Base-by-base conservation (phyloP, 257 asterid genomes). In the Fraxinus pennsylvanica region DNA sequence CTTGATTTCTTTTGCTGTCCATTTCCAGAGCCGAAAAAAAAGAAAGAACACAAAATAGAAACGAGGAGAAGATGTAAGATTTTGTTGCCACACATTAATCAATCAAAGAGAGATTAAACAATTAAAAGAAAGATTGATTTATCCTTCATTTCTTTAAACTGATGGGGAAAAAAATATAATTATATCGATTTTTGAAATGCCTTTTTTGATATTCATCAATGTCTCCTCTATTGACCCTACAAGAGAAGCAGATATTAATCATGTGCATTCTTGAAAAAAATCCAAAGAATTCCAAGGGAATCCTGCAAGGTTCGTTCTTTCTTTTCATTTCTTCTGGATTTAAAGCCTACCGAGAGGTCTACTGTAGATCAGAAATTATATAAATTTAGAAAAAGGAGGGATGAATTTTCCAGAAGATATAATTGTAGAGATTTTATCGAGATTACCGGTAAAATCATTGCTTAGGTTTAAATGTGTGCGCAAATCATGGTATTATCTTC, bases 321-420 rank as follows among this genome's bases (percentile, higher is more conserved):
- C 5, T 4, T 45, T 12, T 13, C 3, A 41, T 13, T 41, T 9
- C 3, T 9, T 3, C 6, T 13, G 19, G 54, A 6, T 14, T 45
- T 10, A 12, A 45, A 45, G 14, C 54, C 19, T 13, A 45, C 19
- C 19, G 17, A 45, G n/a, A 45, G n/a, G 6, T 45, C 54, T 3
- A 45, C 5, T 14, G 5, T 0, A 14, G n/a, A 45, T 13, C 0
- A 3, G 54, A 45, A 45, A 57, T 57, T 57, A 12, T 57, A n/a
- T 57, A 21, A 57, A 7, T 57, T 54, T 1, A 0, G 35, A 15
- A 10, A 50, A 57, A 38, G 19, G 9, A 19, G 52, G 15, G 29
- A 88, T 90, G 92, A 78, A 75, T 50, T 68, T 76, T 29, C 80
- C 86, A 8, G 87, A 87, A 82, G 92, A 91, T 74, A 54, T 85